These are phyloP conservation scores for Dendrobium chrysotoxum DNA, from an alignment of 106 monocot genomes.

Conservation along the genomic window DNA sequence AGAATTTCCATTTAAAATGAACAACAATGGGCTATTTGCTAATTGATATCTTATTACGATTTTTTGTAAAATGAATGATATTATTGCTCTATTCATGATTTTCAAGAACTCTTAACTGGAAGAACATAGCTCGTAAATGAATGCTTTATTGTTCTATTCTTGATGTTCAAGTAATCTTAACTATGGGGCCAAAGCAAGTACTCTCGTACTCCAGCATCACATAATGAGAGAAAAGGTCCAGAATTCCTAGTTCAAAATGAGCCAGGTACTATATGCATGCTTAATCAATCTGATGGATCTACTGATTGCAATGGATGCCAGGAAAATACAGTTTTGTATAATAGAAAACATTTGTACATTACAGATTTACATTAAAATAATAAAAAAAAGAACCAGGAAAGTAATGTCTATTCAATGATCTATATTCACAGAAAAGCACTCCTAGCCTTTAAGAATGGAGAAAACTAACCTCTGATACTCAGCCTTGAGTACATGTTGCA, in stretches of 20 bases:
- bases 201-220: neutral
- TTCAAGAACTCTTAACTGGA: neutral
- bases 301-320: neutral
- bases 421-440: neutral
- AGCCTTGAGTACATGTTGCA: neutral
- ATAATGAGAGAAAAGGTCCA: no score
- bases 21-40: neutral
- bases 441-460: neutral
- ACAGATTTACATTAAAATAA: neutral
- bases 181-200: neutral
- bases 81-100: neutral
- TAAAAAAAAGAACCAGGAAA: neutral
- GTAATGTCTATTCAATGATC: neutral
- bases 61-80: neutral
- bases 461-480: neutral
- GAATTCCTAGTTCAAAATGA: neutral
- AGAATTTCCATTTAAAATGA: neutral
- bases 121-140: neutral
- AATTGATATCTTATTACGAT: neutral
- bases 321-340: neutral
- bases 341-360: neutral
- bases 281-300: conserved; percentile 2
- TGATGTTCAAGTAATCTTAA: neutral
- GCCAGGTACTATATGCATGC: neutral
- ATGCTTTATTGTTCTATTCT: neutral